Evolutionary conservation across 192 early-diverging fungal genomes (phyloP), one percentile per base, ranked within the genome.

Genomic region (Thoreauomyces humboldtii): DNA sequence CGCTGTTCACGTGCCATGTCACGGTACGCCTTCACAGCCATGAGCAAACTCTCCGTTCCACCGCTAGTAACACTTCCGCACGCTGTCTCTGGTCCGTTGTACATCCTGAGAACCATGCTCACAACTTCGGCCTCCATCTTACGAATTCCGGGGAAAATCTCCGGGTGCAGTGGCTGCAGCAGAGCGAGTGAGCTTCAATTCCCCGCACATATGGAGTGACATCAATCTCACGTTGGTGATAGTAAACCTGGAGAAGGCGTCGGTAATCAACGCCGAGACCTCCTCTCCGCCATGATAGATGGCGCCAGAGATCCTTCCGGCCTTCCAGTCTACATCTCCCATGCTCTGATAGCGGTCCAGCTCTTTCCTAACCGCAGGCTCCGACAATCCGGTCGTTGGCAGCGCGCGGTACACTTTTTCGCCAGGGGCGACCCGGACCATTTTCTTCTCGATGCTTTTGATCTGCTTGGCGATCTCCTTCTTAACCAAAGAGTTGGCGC

Each of bases 111-210:
- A 2, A 96, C 92, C 94, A 98, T 96, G 7, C 87, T 84, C 41
- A 95, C 89, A 25, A 94, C 80, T 69, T 98, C 96, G 42, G 93
- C 92, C 70, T 98, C 96, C 86, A 98, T 93, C 53, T 88, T 86
- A 41, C 96, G 86, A n/a, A 94, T 75, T 27, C 92, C 93, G 0
- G 94, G 94, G 80, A 96, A 98, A 47, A 96, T 82, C 45, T 93
- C 93, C 2, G 96, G 93, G 63, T 98, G 96, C 42, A 98, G 81
- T 9, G 94, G 94, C 68, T 79, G 31, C 7, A 32, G 48, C 17
- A 51, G 4, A 29, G 43, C 15, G 1, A 15, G 48, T 51, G 7
- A 51, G 48, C 12, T 41, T 17, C 38, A 41, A 63, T 7, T 24
- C n/a, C 11, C 56, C 22, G 34, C 15, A 69, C 7, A 72, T n/a